Percentiles rank a stretch among this genome's conserved stretches.
Evolutionary conservation across 2,329 filamentous ascomycete species (phyloP).

Genomic region (Pyricularia pennisetigena): DNA sequence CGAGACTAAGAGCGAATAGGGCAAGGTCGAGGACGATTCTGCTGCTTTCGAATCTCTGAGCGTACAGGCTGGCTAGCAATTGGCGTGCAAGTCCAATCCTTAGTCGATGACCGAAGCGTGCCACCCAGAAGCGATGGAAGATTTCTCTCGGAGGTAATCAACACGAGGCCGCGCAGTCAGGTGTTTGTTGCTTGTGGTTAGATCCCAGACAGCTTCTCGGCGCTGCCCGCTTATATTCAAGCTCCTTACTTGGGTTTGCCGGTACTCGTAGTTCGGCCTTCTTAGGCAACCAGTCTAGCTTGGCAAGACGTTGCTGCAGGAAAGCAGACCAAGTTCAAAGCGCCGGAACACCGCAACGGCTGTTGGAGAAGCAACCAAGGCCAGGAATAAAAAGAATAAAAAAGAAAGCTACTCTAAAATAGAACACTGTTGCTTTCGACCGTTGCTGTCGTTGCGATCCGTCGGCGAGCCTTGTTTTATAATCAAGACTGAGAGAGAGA

Average conservation of each 20-base stretch:
- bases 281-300: not conserved
- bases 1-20: conserved; percentile 20
- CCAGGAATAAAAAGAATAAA: not conserved
- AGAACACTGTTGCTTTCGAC: not conserved
- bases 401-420: not conserved
- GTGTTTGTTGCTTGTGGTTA: not conserved
- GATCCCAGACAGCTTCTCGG: not conserved
- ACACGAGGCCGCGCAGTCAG: not conserved
- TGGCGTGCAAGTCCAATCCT: conserved; percentile 2
- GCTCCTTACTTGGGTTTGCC: not conserved
- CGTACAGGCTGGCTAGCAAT: conserved; percentile 1
- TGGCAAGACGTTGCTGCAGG: not conserved
- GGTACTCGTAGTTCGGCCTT: not conserved
- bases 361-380: not conserved
- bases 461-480: not conserved
- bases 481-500: not conserved
- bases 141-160: not conserved
- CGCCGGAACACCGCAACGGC: conserved; percentile 1
- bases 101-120: not conserved
- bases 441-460: not conserved
- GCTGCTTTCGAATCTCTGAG: conserved; percentile 7
- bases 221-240: not conserved
- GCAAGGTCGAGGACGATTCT: conserved; percentile 11
- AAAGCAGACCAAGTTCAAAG: conserved; percentile 3
- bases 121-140: not conserved